Base-by-base conservation (phyloP, 164 flowering plant species). In the Nymphaea thermarum region DNA sequence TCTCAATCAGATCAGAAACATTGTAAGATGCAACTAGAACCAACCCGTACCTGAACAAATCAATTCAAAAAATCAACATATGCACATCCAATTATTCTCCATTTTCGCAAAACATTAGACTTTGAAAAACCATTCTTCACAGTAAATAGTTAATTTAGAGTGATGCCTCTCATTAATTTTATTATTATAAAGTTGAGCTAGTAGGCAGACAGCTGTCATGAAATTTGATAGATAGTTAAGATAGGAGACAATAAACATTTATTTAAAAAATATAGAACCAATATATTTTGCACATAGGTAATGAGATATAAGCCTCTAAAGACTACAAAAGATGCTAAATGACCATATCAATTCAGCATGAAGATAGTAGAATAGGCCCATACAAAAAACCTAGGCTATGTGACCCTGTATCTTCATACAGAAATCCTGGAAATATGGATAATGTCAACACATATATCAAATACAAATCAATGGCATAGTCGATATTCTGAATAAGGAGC, bases 391-490 rank as follows among this genome's bases (percentile, higher is more conserved):
- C 88, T 53, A 84, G 71, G 43, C 71, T 65, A 70, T 86, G 90
- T 4, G 71, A 1, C 25, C 90, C 88, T 36, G 88, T 86, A 68
- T 86, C 77, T 66, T 86, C 90, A 60, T 67, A 83, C 57, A 86
- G 61, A 77, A 86, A 86, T 2, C 88, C 90, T 3, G 88, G 88
- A 70, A 84, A 78, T 65, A 86, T 84, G 45, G 90, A 83, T 59
- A 86, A 67, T 6, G 88, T 84, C 51, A 86, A 68, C 3, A 84
- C 82, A 70, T 81, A 86, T 51, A 84, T 83, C 70, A 86, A 71
- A 72, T 60, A 81, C 73, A 86, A 44, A 71, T 77, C 84, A 15
- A 74, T 11, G 25, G 70, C 73, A 69, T 83, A 84, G 71, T 86
- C 90, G 12, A 76, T 63, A 66, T 84, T 86, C 72, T 83, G 69